A percentile compares a stretch with the other conserved stretches of the same genome.
Evolutionary conservation across 768 basidiomycete genomes (phyloP).

Genomic region (Coprinopsis sp.): DNA sequence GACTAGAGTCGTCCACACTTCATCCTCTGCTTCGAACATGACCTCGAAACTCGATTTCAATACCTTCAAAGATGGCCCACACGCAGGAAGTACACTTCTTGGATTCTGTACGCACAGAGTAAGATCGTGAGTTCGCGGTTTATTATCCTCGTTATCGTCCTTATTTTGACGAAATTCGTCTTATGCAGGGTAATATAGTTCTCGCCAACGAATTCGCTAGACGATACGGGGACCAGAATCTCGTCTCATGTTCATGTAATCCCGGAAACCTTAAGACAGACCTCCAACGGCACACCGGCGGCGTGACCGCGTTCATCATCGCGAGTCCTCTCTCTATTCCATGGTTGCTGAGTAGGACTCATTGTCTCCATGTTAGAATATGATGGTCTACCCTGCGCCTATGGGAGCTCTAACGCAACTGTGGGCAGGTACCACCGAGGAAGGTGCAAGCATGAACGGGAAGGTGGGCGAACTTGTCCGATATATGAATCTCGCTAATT

Average conservation of each 20-base stretch:
- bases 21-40: slow-evolving; percentile 25
- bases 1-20: slow-evolving; percentile 34
- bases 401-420: slow-evolving; percentile 39
- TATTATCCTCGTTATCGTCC: background rate
- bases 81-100: slow-evolving; percentile 21
- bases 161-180: background rate
- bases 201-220: slow-evolving; percentile 38
- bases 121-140: slow-evolving; percentile 29
- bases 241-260: slow-evolving; percentile 39
- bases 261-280: slow-evolving; percentile 37
- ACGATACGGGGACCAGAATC: slow-evolving; percentile 37
- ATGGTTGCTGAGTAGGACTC: background rate
- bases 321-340: slow-evolving; percentile 11
- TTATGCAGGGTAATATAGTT: slow-evolving; percentile 35
- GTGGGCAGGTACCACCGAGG: slow-evolving; percentile 34
- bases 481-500: background rate
- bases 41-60: slow-evolving; percentile 31
- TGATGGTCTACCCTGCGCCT: slow-evolving; percentile 17
- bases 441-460: slow-evolving; percentile 27
- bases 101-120: slow-evolving; percentile 32
- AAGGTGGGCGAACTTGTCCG: slow-evolving; percentile 19
- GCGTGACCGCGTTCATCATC: slow-evolving; percentile 1
- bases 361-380: slow-evolving; percentile 1
- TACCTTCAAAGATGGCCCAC: slow-evolving; percentile 33
- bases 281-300: slow-evolving; percentile 22